Evolutionary conservation across 2,329 filamentous ascomycete species (phyloP).

Genomic region (Aureobasidium sp.): DNA sequence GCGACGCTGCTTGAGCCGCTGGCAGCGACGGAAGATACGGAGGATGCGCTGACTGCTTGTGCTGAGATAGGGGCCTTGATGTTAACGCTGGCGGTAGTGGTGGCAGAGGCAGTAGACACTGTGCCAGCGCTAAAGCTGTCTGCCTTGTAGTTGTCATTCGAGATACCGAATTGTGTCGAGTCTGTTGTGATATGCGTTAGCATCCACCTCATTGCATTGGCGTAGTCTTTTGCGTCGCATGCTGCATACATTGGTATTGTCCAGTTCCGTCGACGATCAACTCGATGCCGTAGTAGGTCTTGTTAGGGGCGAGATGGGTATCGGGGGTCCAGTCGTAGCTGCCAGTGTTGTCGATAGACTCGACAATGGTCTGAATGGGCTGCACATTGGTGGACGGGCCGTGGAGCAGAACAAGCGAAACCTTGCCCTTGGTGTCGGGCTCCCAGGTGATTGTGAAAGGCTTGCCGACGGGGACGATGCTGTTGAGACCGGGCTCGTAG

Average conservation of each 20-base stretch:
- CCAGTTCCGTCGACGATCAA: constrained; percentile 52
- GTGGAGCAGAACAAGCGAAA: constrained; percentile 53
- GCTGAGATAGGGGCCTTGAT: constrained; percentile 16
- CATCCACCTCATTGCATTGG: neutral
- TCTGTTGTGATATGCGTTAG: constrained; percentile 17
- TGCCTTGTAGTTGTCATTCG: constrained; percentile 31
- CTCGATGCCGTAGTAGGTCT: constrained; percentile 53
- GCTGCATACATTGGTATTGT: constrained; percentile 44
- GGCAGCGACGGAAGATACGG: constrained; percentile 9
- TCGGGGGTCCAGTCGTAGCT: constrained; percentile 47
- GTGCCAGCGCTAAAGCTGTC: constrained; percentile 20
- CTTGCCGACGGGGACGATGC: constrained; percentile 48
- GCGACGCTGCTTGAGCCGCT: neutral
- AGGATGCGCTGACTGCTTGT: constrained; percentile 20
- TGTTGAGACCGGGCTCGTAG: constrained; percentile 41
- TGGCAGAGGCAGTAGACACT: constrained; percentile 16
- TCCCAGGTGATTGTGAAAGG: constrained; percentile 53
- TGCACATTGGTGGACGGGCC: constrained; percentile 49
- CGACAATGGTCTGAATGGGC: constrained; percentile 43
- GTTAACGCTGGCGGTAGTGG: constrained; percentile 18
- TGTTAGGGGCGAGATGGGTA: constrained; percentile 38
- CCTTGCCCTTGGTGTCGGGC: constrained; percentile 38
- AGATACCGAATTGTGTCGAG: constrained; percentile 55
- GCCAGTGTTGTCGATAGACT: constrained; percentile 35
- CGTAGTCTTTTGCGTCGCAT: neutral